A percentile compares a stretch with the other conserved stretches of the same genome.
Evolutionary conservation across 805 yeast genomes (phyloP).

Genomic region (Saccharomyces kudriavzevii): DNA sequence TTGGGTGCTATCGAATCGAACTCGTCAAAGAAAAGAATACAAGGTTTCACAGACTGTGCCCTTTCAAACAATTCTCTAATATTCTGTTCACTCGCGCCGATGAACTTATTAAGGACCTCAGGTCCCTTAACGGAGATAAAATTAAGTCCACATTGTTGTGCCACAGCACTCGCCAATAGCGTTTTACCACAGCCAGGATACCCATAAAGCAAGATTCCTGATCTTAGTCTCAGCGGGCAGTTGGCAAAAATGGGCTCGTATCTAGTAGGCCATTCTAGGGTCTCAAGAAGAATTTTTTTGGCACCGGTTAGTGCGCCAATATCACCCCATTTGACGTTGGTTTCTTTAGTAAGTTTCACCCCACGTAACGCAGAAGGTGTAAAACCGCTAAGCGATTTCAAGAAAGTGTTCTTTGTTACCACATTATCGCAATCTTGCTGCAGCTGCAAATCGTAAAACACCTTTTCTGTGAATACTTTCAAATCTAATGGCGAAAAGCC

Average conservation of each 20-base stretch:
- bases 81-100: constrained; percentile 94
- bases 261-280: constrained; percentile 94
- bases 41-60: constrained; percentile 92
- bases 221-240: constrained; percentile 79
- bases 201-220: constrained; percentile 86
- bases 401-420: constrained; percentile 36
- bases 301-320: constrained; percentile 83
- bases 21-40: constrained; percentile 87
- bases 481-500: constrained; percentile 85
- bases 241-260: constrained; percentile 90
- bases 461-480: constrained; percentile 60
- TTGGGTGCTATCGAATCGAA: constrained; percentile 96
- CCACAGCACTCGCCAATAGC: constrained; percentile 83
- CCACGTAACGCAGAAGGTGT: constrained; percentile 80
- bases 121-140: constrained; percentile 94
- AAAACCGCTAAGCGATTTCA: constrained; percentile 54
- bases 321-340: constrained; percentile 63
- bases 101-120: constrained; percentile 86
- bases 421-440: background rate
- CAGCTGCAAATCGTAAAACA: constrained; percentile 41
- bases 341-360: constrained; percentile 67
- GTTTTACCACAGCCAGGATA: constrained; percentile 98
- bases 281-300: constrained; percentile 68
- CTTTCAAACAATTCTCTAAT: constrained; percentile 88
- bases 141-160: constrained; percentile 87